These are phyloP conservation scores for Periconia macrospinosa DNA, from an alignment of 2,329 filamentous ascomycete species.

Conservation along the genomic window DNA sequence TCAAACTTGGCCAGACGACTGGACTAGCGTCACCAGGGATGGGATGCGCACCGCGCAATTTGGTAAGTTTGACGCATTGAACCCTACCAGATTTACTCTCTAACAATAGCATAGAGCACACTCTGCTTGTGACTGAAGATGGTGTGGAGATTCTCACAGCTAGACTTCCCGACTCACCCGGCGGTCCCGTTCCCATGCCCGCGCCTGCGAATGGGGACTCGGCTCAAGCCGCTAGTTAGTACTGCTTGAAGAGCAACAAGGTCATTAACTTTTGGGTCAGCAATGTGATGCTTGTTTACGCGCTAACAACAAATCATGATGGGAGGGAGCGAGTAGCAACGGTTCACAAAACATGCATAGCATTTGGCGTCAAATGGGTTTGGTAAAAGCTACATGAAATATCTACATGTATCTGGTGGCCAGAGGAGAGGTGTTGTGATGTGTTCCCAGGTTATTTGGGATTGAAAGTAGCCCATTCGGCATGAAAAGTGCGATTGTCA, in stretches of 20 bases:
- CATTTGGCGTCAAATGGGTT: neutral
- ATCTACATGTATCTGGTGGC: neutral
- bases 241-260: neutral
- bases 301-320: neutral
- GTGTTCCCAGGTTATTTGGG: neutral
- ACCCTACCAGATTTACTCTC: neutral
- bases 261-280: neutral
- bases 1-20: conserved; percentile 97
- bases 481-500: no score
- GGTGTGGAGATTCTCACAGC: conserved; percentile 83
- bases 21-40: conserved; percentile 93
- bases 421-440: neutral
- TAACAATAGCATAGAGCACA: conserved; percentile 65
- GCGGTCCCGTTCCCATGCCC: conserved; percentile 68
- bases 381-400: neutral
- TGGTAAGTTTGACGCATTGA: conserved; percentile 55
- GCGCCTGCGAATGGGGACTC: conserved; percentile 27
- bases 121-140: conserved; percentile 78
- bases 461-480: neutral
- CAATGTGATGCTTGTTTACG: neutral
- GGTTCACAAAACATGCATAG: neutral
- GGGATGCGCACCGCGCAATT: conserved; percentile 92
- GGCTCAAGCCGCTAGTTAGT: conserved; percentile 7
- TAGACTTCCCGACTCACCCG: conserved; percentile 71
- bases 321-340: neutral